Evolutionary conservation across 2,329 filamentous ascomycete species (phyloP).

Genomic region (Fusarium anthophilum): DNA sequence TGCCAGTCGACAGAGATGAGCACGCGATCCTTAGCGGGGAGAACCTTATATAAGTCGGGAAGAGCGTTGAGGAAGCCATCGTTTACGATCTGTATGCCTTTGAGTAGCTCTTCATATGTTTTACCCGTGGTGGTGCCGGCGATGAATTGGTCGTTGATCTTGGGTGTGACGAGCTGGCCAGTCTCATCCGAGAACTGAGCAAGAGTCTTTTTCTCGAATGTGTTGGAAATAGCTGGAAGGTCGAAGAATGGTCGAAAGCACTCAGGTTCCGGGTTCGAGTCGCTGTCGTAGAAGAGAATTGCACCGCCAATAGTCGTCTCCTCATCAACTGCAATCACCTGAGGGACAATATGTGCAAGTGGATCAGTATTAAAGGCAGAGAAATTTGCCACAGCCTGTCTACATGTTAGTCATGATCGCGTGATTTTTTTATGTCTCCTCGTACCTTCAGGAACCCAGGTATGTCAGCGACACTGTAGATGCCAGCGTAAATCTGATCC

Average conservation of each 20-base stretch:
- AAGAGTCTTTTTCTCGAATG: constrained; percentile 16
- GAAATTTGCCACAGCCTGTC: constrained; percentile 23
- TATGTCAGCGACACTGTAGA: constrained; percentile 20
- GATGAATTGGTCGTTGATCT: constrained; percentile 31
- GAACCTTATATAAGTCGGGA: background rate
- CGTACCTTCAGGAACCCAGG: constrained; percentile 12
- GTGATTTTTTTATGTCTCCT: too few species aligned
- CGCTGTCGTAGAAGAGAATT: constrained; percentile 31
- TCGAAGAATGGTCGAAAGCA: constrained; percentile 28
- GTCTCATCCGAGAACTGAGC: constrained; percentile 17
- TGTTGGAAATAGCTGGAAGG: constrained; percentile 13
- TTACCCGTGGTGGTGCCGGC: constrained; percentile 17
- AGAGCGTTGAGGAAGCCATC: constrained; percentile 16
- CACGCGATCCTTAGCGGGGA: constrained; percentile 12
- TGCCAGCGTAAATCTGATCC: constrained; percentile 14
- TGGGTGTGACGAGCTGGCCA: constrained; percentile 12
- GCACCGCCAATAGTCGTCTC: constrained; percentile 16
- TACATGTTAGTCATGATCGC: background rate
- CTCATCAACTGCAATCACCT: constrained; percentile 21
- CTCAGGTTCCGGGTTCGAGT: constrained; percentile 10
- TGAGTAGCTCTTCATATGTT: constrained; percentile 14
- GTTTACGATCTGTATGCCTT: constrained; percentile 7
- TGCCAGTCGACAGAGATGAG: constrained; percentile 29
- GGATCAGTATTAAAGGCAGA: constrained; percentile 26
- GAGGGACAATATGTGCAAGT: constrained; percentile 26